Base-by-base conservation (phyloP, 192 early-diverging fungal genomes). In the Rhizophlyctis rosea region DNA sequence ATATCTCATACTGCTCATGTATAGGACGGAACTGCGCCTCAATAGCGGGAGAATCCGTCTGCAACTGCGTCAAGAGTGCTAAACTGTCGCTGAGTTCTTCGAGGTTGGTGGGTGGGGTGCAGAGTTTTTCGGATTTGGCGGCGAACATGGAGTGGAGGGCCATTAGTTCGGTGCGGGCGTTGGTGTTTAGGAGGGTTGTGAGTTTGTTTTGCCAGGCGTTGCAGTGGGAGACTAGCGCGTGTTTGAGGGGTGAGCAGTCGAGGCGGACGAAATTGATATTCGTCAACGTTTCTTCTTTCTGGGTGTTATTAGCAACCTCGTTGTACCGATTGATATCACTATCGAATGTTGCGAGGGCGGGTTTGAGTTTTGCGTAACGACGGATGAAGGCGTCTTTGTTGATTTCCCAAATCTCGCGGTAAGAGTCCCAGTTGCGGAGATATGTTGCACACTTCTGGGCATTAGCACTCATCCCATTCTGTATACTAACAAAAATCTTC, bases 321-420 rank as follows among this genome's bases (percentile, higher is more conserved):
- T 86, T 86, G 65, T 86, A 86, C 4, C 84, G 64, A 39, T 85
- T 86, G 64, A 86, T 86, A 63, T 86, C 84, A 4, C 78, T 81
- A 55, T 86, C 84, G 62, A 86, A 86, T 0, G 83, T 86, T 3
- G 81, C 81, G 14, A 86, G 64, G 11, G 84, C 78, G 0, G 84
- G 84, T 64, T 86, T 86, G 25, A 85, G 70, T 59, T 86, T 86
- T 11, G 84, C 84, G 52, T 86, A 86, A 9, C 84, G 70, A 3
- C 84, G 65, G 36, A 86, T 86, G 56, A 86, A 86, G 13, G 84
- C 84, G 58, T 86, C 84, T 50, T 86, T 86, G 71, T 85, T 86
- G 68, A 86, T 86, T 71, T 86, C 84, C 84, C 84, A 86, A 48
- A 86, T 86, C 57, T 86, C 84, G 24, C 83, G 69, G 66, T 86